Conservation (phyloP, 768 basidiomycete species). For the Lactarius deliciosus region DNA sequence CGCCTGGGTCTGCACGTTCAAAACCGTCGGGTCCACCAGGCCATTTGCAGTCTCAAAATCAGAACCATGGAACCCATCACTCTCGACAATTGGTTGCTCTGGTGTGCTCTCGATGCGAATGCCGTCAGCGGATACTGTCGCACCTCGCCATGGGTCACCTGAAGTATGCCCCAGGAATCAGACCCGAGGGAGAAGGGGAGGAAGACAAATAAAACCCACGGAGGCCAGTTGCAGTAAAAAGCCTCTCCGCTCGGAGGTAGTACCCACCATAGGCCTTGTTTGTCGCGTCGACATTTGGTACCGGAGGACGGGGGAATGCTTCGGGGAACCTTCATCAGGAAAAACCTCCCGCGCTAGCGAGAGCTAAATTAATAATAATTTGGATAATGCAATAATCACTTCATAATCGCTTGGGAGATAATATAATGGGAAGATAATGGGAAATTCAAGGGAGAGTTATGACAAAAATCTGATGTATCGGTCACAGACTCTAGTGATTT, state of each 20-base stretch:
- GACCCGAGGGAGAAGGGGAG: neutral
- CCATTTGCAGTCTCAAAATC: constrained; percentile 26
- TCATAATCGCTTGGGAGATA: no score
- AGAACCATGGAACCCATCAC: constrained; percentile 33
- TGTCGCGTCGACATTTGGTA: neutral
- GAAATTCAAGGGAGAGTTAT: no score
- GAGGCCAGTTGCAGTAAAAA: constrained; percentile 32
- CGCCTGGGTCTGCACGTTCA: constrained; percentile 1
- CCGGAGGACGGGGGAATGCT: no score
- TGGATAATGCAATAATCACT: no score
- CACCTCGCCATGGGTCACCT: neutral
- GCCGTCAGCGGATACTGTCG: constrained; percentile 31
- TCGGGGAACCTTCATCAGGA: no score
- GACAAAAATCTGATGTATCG: no score
- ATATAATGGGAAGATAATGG: no score
- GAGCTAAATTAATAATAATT: no score
- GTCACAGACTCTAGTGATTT: no score
- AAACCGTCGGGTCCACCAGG: constrained; percentile 3
- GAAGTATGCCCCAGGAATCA: neutral
- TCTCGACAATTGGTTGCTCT: constrained; percentile 30
- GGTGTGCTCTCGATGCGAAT: constrained; percentile 21
- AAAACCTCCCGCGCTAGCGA: no score
- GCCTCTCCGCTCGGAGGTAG: constrained; percentile 29
- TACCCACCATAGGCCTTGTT: constrained; percentile 31
- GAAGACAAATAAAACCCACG: constrained; percentile 8